A percentile compares a stretch with the other conserved stretches of the same genome.
Conservation (phyloP, 176 grass and related monocot genomes). For the Carex pumila region DNA sequence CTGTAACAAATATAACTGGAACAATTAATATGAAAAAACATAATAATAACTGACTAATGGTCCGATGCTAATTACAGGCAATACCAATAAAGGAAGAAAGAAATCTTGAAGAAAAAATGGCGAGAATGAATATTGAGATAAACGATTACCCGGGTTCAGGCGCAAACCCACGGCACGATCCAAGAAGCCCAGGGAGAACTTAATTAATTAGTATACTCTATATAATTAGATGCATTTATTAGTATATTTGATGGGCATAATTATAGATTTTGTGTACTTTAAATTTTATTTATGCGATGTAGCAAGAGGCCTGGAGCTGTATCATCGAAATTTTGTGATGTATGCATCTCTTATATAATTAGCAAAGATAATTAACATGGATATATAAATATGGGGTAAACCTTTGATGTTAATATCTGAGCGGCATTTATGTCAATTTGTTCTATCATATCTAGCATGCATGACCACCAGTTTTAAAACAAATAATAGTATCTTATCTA, state of each 20-base stretch:
- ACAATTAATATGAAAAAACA: background rate
- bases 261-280: background rate
- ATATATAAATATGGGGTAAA: background rate
- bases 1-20: background rate
- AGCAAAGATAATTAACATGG: background rate
- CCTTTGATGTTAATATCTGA: background rate
- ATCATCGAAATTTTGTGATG: conserved; percentile 25
- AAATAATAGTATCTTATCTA: no score
- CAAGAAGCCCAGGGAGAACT: conserved; percentile 51
- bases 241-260: background rate
- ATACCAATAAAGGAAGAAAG: background rate
- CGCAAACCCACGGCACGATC: conserved; percentile 73
- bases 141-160: conserved; percentile 79
- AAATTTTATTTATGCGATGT: conserved; percentile 7
- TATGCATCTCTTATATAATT: conserved; percentile 15
- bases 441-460: background rate
- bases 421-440: background rate
- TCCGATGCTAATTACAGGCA: background rate
- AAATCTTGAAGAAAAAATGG: conserved; percentile 25
- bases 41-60: background rate
- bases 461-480: background rate
- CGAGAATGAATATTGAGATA: conserved; percentile 59
- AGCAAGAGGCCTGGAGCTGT: conserved; percentile 11
- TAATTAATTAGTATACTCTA: background rate
- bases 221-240: background rate